Base-by-base conservation (phyloP, 257 asterid species). In the Vinca minor region DNA sequence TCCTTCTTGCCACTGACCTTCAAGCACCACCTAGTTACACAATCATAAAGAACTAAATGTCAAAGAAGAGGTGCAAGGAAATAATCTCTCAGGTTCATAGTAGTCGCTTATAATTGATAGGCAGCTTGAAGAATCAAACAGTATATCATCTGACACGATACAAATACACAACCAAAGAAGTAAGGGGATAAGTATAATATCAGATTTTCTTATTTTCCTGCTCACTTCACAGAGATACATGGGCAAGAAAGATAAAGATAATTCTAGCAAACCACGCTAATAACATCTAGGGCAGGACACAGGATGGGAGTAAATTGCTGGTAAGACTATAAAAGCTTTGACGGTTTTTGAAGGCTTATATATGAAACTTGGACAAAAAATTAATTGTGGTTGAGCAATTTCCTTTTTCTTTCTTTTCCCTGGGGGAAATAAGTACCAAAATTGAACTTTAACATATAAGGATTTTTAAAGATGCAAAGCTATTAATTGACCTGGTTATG, bases 1-100 rank as follows among this genome's bases (percentile, higher is more conserved):
- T 54, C 98, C 98, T 81, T 84, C 94, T 76, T 74, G 67, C 96
- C 96, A 92, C 53, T 47, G 87, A 69, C 98, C 98, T 80, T 89
- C 98, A 66, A 92, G 91, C 76, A 92, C 98, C 70, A 92, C 94
- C 96, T 89, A 75, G 64, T 71, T 64, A 72, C 64, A 46, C 35
- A 49, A 59, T 60, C 25, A 18, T 2, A 64, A 64, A 63, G n/a
- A 15, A 28, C 23, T 3, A 14, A 6, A 64, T 4, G 34, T 39
- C 17, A 14, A 13, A 57, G 12, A 59, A 18, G 44, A 39, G 54
- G 52, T 1, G 65, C 1, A 28, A 60, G 64, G 14, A 41, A 41
- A n/a, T 41, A 47, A 31, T 26, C 58, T 67, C 42, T 48, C 29
- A 45, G 60, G 26, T 13, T 31, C 32, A 34, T n/a, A 2, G 20